These are phyloP conservation scores for Podosphaera xanthii DNA, from an alignment of 2,329 filamentous ascomycete species.

Conservation along the genomic window DNA sequence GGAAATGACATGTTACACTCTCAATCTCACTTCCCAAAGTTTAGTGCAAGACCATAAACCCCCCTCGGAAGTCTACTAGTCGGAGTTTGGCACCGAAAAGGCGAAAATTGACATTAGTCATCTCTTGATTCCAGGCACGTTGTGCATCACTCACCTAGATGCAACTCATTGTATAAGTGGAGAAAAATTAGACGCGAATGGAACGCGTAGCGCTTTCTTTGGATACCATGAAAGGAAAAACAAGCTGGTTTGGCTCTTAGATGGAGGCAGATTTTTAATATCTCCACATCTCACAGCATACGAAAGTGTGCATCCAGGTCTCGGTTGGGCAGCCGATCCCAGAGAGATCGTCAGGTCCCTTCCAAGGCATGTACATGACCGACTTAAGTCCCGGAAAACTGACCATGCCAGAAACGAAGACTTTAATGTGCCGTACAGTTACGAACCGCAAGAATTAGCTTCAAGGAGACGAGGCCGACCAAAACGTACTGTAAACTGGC, in stretches of 20 bases:
- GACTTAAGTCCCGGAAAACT: not conserved
- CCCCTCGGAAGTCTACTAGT: not conserved
- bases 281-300: not conserved
- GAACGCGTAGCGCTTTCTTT: not conserved
- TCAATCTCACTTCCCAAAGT: not conserved
- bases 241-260: not conserved
- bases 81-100: not conserved
- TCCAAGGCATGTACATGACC: not conserved
- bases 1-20: not conserved
- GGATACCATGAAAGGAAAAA: not conserved
- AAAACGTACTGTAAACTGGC: not conserved
- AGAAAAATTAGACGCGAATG: not conserved
- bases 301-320: not conserved
- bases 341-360: not conserved
- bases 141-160: not conserved
- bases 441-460: not conserved
- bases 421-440: not conserved
- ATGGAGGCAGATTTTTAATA: not conserved
- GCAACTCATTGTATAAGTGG: not conserved
- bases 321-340: not conserved
- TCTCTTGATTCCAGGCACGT: not conserved
- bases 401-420: not conserved
- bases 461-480: not conserved
- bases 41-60: not conserved
- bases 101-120: not conserved